Conservation (phyloP, 2,329 filamentous ascomycete species). For the Aureobasidium sp. region DNA sequence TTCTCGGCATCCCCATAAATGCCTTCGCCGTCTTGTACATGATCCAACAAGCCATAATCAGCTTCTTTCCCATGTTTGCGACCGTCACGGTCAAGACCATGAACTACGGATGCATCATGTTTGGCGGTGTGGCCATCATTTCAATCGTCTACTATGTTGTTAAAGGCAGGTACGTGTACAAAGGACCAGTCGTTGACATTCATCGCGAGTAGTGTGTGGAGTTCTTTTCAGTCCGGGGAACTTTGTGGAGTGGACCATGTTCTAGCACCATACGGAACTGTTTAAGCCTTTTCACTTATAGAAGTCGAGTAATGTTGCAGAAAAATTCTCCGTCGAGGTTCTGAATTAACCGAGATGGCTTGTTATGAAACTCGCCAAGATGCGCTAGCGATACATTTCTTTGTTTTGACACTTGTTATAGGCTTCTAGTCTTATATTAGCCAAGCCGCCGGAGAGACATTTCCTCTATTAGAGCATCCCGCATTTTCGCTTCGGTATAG, state of each 20-base stretch:
- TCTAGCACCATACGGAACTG: no score
- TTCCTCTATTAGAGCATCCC: neutral
- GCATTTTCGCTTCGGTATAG: neutral
- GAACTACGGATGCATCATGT: conserved; percentile 21
- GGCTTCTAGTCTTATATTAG: neutral
- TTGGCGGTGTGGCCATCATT: conserved; percentile 20
- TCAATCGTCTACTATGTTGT: conserved; percentile 16
- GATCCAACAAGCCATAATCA: conserved; percentile 18
- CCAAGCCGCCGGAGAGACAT: neutral
- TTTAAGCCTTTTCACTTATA: neutral
- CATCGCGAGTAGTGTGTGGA: neutral
- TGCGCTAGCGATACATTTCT: no score
- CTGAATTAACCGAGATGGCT: neutral
- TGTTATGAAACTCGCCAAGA: neutral
- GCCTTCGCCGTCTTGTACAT: conserved; percentile 24
- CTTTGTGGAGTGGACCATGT: neutral
- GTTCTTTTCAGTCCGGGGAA: neutral
- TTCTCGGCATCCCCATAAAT: conserved; percentile 24
- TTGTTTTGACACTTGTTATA: neutral
- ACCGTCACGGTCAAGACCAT: conserved; percentile 23
- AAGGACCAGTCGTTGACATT: conserved; percentile 20
- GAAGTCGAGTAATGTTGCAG: neutral
- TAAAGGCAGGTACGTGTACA: conserved; percentile 20
- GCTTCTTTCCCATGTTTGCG: conserved; percentile 17
- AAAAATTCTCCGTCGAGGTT: neutral